These are phyloP conservation scores for Stevia rebaudiana DNA, from an alignment of 140 eudicot genomes.

Conservation along the genomic window DNA sequence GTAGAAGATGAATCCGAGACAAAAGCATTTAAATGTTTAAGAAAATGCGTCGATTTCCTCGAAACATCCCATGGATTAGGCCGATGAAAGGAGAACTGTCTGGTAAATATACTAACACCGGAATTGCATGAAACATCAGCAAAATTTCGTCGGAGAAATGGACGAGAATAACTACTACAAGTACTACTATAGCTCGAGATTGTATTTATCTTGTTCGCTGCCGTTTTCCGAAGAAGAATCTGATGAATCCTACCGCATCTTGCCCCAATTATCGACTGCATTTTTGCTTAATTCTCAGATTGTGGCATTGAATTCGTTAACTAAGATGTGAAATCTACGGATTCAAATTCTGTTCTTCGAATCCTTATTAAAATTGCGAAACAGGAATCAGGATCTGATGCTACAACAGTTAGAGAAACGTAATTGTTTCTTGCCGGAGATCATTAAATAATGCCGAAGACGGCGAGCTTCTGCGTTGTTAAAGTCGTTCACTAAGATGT, in stretches of 20 bases:
- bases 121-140: conserved; percentile 10
- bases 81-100: conserved; percentile 15
- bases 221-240: conserved; percentile 14
- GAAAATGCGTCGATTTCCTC: conserved; percentile 30
- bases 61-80: conserved; percentile 34
- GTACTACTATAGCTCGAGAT: conserved; percentile 21
- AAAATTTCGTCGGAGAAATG: not conserved
- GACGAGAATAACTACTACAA: conserved; percentile 8
- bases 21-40: conserved; percentile 42
- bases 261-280: conserved; percentile 37
- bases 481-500: too few relatives aligned
- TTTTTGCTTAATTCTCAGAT: conserved; percentile 8
- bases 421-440: too few relatives aligned
- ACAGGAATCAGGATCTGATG: too few relatives aligned
- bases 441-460: too few relatives aligned
- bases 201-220: conserved; percentile 2
- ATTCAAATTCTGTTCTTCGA: too few relatives aligned
- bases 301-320: conserved; percentile 13
- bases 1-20: conserved; percentile 45
- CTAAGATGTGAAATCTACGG: too few relatives aligned
- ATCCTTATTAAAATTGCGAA: too few relatives aligned
- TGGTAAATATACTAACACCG: conserved; percentile 3
- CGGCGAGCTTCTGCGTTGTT: too few relatives aligned
- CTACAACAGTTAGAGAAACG: too few relatives aligned
- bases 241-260: conserved; percentile 31